Evolutionary conservation across 1,139 yeast species (phyloP), one percentile per base, ranked within the genome.

Genomic region (Candida sanyaensis): DNA sequence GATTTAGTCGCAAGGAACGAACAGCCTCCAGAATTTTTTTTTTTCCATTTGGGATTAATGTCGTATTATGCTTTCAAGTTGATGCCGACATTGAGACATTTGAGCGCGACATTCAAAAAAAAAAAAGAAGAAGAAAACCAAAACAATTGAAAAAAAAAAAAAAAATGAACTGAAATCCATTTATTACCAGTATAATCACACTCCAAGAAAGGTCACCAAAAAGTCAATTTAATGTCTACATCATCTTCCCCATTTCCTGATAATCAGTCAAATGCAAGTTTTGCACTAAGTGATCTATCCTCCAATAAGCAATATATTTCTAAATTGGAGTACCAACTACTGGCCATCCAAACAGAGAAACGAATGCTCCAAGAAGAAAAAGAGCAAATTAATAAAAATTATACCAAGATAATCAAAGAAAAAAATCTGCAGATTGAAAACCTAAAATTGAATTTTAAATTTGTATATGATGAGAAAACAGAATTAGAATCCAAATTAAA

Each of bases 391-490:
- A 54, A 59, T 9, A 51, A 62, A 45, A 57, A 66, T 50, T 65
- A 65, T 53, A 72, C 75, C 54, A 55, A 60, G 37, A 50, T 65
- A 41, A 42, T 77, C 26, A 50, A 58, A 12, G 58, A 61, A 37
- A 73, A 75, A 54, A 68, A 64, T 50, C 66, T 66, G 42, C 70
- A 66, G 44, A 56, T 65, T 41, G 61, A 60, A 26, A 60, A 64
- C 24, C 61, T 85, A 28, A 80, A 82, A 55, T 69, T 71, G 37
- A 82, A 85, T 55, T 74, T 88, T 32, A 72, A 80, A 31, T 84
- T 73, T 48, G 80, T 87, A 49, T 71, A 82, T 46, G 72, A 77
- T 39, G 81, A 84, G 55, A 75, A 85, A 36, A 73, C 77, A 43
- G 78, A 81, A 43, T 63, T 86, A 37, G 87, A 85, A 49, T 69